Evolutionary conservation across 257 asterid genomes (phyloP).

Genomic region (Solanum infundibuliforme): DNA sequence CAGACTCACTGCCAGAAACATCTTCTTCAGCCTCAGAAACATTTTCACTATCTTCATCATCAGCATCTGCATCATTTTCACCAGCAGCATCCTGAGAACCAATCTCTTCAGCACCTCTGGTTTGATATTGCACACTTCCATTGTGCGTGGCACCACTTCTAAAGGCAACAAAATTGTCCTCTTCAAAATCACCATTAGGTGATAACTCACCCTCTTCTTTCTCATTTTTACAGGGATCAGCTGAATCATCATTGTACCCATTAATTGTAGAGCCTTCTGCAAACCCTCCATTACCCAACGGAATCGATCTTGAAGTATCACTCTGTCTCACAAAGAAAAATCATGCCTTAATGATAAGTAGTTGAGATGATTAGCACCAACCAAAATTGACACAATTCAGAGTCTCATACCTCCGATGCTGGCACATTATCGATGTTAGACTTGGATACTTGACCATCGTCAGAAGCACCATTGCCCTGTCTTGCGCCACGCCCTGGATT

Average conservation of each 20-base stretch:
- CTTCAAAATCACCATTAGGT: constrained; percentile 73
- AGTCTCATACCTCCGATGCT: constrained; percentile 47
- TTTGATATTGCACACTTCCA: constrained; percentile 39
- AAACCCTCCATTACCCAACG: constrained; percentile 39
- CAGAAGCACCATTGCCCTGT: constrained; percentile 35
- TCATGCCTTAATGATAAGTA: not conserved
- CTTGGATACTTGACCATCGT: constrained; percentile 35
- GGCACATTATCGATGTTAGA: constrained; percentile 29
- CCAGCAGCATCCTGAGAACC: constrained; percentile 48
- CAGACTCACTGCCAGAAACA: constrained; percentile 90
- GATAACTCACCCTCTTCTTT: constrained; percentile 95
- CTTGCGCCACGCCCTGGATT: constrained; percentile 38
- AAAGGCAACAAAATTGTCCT: constrained; percentile 59
- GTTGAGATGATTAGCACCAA: not conserved
- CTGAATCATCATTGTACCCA: constrained; percentile 33
- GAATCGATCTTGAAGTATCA: constrained; percentile 31
- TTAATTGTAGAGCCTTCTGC: constrained; percentile 34
- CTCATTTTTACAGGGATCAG: constrained; percentile 65
- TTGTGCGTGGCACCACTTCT: constrained; percentile 29
- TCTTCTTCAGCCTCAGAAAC: constrained; percentile 74
- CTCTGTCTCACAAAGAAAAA: constrained; percentile 20
- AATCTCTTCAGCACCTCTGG: constrained; percentile 34
- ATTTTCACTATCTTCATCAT: constrained; percentile 84
- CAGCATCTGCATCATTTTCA: constrained; percentile 72
- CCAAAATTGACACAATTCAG: not conserved